Base-by-base conservation (phyloP, 345 rosid species). In the Citrus reticulata region DNA sequence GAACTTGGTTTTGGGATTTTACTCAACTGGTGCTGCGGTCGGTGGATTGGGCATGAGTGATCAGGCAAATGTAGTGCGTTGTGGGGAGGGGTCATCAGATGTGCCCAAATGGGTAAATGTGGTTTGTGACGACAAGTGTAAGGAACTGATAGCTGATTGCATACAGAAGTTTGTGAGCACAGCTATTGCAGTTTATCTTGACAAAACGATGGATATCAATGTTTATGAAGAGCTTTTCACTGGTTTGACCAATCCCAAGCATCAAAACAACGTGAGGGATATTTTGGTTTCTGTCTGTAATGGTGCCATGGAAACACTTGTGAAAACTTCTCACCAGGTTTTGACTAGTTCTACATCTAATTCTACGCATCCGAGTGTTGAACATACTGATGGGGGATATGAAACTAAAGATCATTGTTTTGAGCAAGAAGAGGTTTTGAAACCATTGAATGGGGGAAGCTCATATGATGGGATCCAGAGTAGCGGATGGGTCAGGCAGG, bases 211-310 rank as follows among this genome's bases (percentile, higher is more conserved):
- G 90, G 72, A 89, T 2, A 89, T 97, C 84, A 97, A 97, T 81
- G 76, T 90, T 59, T 97, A 90, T 54, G 96, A 94, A 72, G 94
- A 93, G 49, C 70, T 97, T 76, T 94, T 97, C 78, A 35, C 92
- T 7, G 98, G 98, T 13, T 63, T 97, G 80, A 94, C 99, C 19
- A 93, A 97, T 83, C 97, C 99, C 1, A 89, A 85, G 76, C 97
- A 97, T 87, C 88, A 89, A 74, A 82, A 83, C 66, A 79, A 87
- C 61, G 84, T 90, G 62, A 93, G 81, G 66, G 95, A 92, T 67
- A 68, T 97, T 76, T 83, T 97, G 84, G 94, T 92, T 73, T 86
- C 97, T 55, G 75, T 94, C 72, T 94, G 96, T 77, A 94, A 90
- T 13, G 90, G 92, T 69, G 92, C 98, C 60, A 72, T 94, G 8